Percentiles rank a stretch among this genome's conserved stretches.
Conservation (phyloP, 768 basidiomycete genomes). For the Suillus spraguei region DNA sequence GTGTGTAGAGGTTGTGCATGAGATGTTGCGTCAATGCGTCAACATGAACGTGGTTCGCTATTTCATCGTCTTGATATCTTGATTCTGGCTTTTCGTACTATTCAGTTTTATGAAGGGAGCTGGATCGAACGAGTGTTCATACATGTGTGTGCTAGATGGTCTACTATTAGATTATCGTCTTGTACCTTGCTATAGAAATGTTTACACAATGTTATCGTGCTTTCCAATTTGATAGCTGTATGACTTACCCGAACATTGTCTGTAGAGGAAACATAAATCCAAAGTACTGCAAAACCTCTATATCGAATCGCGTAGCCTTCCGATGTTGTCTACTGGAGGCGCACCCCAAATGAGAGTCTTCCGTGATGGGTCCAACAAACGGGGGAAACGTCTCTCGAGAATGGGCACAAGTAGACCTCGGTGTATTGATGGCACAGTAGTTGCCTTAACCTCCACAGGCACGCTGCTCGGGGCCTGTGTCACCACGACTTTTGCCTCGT, state of each 20-base stretch:
- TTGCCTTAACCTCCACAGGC: background rate
- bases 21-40: slow-evolving; percentile 19
- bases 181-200: background rate
- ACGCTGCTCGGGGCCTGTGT: slow-evolving; percentile 6
- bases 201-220: slow-evolving; percentile 4
- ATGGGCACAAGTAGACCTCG: slow-evolving; percentile 49
- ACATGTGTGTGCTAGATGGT: slow-evolving; percentile 2
- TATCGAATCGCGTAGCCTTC: slow-evolving; percentile 41
- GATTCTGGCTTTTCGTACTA: slow-evolving; percentile 1
- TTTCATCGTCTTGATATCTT: slow-evolving; percentile 2
- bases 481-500: slow-evolving; percentile 23
- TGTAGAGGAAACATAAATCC: background rate
- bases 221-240: background rate
- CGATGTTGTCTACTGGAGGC: slow-evolving; percentile 65
- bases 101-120: slow-evolving; percentile 3
- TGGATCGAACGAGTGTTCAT: slow-evolving; percentile 13
- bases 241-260: background rate
- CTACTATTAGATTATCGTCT: slow-evolving; percentile 12
- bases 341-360: slow-evolving; percentile 77
- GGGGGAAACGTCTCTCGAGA: slow-evolving; percentile 48
- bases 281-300: background rate
- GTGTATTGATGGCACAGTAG: slow-evolving; percentile 13
- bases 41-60: background rate
- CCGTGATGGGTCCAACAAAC: slow-evolving; percentile 56
- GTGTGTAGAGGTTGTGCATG: slow-evolving; percentile 66